phyloP scores from a whole-genome alignment of 495 filamentous ascomycete species.

The Oleoguttula mirabilis region DNA sequence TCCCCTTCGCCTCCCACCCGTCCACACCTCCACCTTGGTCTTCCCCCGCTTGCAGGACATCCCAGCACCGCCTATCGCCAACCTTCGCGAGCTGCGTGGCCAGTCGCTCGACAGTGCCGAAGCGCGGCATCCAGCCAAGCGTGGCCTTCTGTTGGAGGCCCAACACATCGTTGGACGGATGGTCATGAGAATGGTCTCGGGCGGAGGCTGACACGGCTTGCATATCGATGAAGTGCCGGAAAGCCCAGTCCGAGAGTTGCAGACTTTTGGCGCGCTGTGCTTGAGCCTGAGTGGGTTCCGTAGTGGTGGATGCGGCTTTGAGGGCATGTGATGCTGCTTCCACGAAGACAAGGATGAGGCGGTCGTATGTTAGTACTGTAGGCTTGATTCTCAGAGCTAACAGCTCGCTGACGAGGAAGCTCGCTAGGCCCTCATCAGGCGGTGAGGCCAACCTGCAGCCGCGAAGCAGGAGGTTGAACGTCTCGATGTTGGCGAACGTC shows the following conservation, averaged over 20 bases:
- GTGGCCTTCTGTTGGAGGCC: background rate
- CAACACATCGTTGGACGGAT: background rate
- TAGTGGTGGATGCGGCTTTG: slow-evolving; percentile 34
- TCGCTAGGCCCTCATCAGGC: slow-evolving; percentile 30
- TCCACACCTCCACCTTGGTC: slow-evolving; percentile 6
- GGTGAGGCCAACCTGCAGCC: slow-evolving; percentile 40
- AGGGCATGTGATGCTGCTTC: slow-evolving; percentile 34
- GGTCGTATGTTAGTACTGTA: slow-evolving; percentile 51
- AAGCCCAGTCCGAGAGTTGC: slow-evolving; percentile 16
- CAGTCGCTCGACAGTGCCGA: slow-evolving; percentile 14
- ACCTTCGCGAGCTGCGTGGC: slow-evolving; percentile 5
- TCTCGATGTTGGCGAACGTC: slow-evolving; percentile 35
- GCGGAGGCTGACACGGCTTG: slow-evolving; percentile 1
- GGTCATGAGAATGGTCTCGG: background rate
- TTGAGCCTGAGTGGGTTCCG: background rate
- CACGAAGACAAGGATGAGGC: slow-evolving; percentile 54
- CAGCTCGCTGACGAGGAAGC: slow-evolving; percentile 69
- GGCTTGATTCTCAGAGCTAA: slow-evolving; percentile 47
- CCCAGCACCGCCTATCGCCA: slow-evolving; percentile 17
- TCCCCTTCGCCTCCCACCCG: slow-evolving; percentile 13
- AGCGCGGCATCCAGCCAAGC: slow-evolving; percentile 7
- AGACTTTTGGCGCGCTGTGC: slow-evolving; percentile 4
- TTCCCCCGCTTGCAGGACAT: slow-evolving; percentile 14
- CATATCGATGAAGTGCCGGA: slow-evolving; percentile 18
- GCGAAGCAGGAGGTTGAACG: slow-evolving; percentile 56